Conservation (phyloP, 805 yeast species). For the Ogataea neopini region DNA sequence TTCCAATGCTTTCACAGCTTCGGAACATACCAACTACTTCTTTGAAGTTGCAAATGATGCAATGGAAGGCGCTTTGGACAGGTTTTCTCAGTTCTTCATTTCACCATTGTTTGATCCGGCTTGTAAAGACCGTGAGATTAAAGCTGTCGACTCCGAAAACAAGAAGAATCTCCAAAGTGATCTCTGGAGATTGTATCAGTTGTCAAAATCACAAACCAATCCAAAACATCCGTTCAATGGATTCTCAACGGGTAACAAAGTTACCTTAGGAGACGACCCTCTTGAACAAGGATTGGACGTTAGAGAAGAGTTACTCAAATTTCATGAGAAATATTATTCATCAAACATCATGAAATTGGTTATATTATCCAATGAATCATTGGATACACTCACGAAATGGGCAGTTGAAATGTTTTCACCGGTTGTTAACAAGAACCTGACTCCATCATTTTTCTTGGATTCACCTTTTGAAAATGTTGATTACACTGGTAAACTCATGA, state of each 20-base stretch:
- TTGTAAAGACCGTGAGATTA: slow-evolving; percentile 88
- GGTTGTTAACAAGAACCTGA: slow-evolving; percentile 53
- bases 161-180: slow-evolving; percentile 92
- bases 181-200: slow-evolving; percentile 82
- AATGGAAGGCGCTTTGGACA: slow-evolving; percentile 83
- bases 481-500: slow-evolving; percentile 54
- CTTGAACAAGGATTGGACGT: slow-evolving; percentile 62
- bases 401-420: slow-evolving; percentile 62
- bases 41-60: slow-evolving; percentile 79
- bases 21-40: slow-evolving; percentile 86
- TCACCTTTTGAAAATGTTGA: slow-evolving; percentile 48
- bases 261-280: slow-evolving; percentile 74
- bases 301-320: slow-evolving; percentile 76
- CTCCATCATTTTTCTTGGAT: slow-evolving; percentile 46
- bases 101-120: slow-evolving; percentile 70
- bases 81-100: slow-evolving; percentile 92
- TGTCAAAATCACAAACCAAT: slow-evolving; percentile 74
- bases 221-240: slow-evolving; percentile 80
- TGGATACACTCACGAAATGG: slow-evolving; percentile 74
- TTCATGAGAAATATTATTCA: slow-evolving; percentile 71
- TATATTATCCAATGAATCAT: slow-evolving; percentile 75
- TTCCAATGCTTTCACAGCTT: slow-evolving; percentile 90
- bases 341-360: slow-evolving; percentile 88
- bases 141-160: slow-evolving; percentile 95
- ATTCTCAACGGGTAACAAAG: slow-evolving; percentile 85